These are phyloP conservation scores for Metarhizium rileyi DNA, from an alignment of 2,329 filamentous ascomycete genomes.

Conservation along the genomic window DNA sequence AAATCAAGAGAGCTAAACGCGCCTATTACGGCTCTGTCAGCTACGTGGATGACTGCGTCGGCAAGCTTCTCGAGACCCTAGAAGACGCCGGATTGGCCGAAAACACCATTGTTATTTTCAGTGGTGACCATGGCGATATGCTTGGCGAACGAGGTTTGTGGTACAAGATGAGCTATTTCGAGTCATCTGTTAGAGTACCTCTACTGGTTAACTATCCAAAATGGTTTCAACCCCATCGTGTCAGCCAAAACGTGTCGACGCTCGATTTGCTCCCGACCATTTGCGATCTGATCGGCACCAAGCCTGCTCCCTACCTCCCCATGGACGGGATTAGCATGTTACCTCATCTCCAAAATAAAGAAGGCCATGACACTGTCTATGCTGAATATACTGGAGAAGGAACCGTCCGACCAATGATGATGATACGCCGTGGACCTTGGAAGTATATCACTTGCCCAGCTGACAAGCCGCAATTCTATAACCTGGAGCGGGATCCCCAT, in stretches of 20 bases:
- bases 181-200: constrained; percentile 81
- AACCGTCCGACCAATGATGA: constrained; percentile 79
- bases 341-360: constrained; percentile 57
- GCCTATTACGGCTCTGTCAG: constrained; percentile 91
- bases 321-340: constrained; percentile 78
- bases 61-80: constrained; percentile 67
- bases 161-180: constrained; percentile 98
- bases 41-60: constrained; percentile 89
- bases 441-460: constrained; percentile 84
- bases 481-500: constrained; percentile 63
- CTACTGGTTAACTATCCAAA: constrained; percentile 75
- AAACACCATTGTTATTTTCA: constrained; percentile 86
- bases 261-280: constrained; percentile 85
- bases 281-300: constrained; percentile 68
- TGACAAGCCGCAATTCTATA: constrained; percentile 77
- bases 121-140: constrained; percentile 93
- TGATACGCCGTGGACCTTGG: constrained; percentile 85
- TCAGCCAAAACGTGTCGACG: constrained; percentile 79
- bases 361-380: constrained; percentile 78
- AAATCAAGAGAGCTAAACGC: constrained; percentile 74
- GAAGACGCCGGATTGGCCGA: constrained; percentile 72
- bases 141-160: constrained; percentile 83
- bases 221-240: constrained; percentile 63
- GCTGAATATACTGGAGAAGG: constrained; percentile 94
- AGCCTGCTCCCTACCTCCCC: constrained; percentile 60